Evolutionary conservation across 1,284 basidiomycete genomes (phyloP), one percentile per base, ranked within the genome.

Genomic region (Phlebopus sp.): DNA sequence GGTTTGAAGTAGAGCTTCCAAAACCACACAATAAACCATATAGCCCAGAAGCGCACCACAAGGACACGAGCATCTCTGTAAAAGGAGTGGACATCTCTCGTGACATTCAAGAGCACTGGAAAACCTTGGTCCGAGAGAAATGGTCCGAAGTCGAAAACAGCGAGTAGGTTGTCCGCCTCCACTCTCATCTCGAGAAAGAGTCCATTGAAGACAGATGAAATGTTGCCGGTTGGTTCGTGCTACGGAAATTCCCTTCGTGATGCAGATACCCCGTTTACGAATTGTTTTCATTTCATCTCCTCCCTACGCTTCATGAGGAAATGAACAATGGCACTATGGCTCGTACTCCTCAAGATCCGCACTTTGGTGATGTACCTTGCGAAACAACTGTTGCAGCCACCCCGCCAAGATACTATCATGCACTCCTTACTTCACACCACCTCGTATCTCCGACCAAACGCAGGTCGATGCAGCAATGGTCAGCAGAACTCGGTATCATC

Each of bases 391-490:
- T 17, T 3, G 47, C 37, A 23, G 4, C 11, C 14, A 21, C 29
- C 23, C 10, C 25, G 8, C 43, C 49, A 23, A 37, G 42, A 8
- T 47, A 47, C 25, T 80, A 76, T 52, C 86, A 89, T 59, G 78
- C 77, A 21, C 75, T 89, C 5, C 73, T 89, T 47, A 84, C 81
- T 4, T 88, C 86, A 0, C 86, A 89, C 63, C 87, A 88, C 60
- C 77, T 89, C 44, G 70, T 84, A 39, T 83, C 86, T 0, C 74
- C 81, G 0, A 77, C 75, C 23, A 90, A 89, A 62, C 79, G 86
- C 14, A 79, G 82, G 29, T 73, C 76, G 46, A 72, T 89, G 13
- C 72, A 79, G 53, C 67, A 75, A 21, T 83, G 86, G 75, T 76
- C 80, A 0, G 73, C 75, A 14, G 73, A 78, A 18, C 74, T 86